These are phyloP conservation scores for Nymphaea colorata DNA, from an alignment of 164 flowering plant species.

Conservation along the genomic window DNA sequence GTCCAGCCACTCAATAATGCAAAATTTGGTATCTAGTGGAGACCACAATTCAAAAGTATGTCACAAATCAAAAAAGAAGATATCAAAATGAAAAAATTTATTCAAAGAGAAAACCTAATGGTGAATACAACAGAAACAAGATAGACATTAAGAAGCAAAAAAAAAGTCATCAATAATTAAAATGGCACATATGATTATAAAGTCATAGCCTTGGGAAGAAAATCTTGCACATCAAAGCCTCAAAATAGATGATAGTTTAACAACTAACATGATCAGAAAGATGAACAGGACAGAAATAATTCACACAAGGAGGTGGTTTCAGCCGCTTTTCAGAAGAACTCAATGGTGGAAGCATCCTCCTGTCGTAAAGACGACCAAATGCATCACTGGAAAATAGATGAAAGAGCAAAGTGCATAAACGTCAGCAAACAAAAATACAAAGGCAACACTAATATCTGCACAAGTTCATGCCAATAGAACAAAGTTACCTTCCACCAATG, in stretches of 20 bases:
- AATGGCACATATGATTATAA: too few relatives aligned
- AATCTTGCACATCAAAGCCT: not conserved
- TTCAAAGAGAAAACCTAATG: not conserved
- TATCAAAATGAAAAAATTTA: not conserved
- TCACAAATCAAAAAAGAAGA: slow-evolving; percentile 1
- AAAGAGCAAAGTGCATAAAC: not conserved
- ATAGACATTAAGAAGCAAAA: not conserved
- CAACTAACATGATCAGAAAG: slow-evolving; percentile 79
- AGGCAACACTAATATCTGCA: not conserved
- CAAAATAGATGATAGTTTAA: not conserved
- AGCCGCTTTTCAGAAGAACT: slow-evolving; percentile 54
- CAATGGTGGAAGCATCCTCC: slow-evolving; percentile 91
- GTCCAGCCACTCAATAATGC: too few relatives aligned
- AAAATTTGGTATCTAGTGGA: too few relatives aligned
- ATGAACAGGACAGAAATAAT: slow-evolving; percentile 95
- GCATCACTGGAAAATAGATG: slow-evolving; percentile 61
- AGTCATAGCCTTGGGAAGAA: not conserved
- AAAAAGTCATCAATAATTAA: not conserved
- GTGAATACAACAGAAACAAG: not conserved
- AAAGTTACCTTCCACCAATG: slow-evolving; percentile 84
- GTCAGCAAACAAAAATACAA: not conserved
- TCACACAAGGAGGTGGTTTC: slow-evolving; percentile 89
- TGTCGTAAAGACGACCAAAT: slow-evolving; percentile 92
- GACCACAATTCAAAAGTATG: too few relatives aligned
- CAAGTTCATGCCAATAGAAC: not conserved